A percentile compares a stretch with the other conserved stretches of the same genome.
These are phyloP conservation scores for Exophiala alcalophila DNA, from an alignment of 2,329 filamentous ascomycete genomes.

Conservation along the genomic window DNA sequence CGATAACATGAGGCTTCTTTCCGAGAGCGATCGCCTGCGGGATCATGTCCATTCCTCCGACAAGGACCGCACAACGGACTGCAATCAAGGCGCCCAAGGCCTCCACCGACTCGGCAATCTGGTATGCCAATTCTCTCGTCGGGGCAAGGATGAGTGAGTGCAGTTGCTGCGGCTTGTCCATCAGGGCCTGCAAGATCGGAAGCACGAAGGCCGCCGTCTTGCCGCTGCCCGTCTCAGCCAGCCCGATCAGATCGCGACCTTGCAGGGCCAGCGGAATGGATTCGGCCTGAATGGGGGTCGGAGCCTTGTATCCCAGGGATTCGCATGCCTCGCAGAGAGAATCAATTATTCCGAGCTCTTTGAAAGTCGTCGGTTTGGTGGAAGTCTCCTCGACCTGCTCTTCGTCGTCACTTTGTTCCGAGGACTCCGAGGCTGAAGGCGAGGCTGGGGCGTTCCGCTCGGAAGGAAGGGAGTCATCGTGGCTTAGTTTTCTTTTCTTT, in stretches of 20 bases:
- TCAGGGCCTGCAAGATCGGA: conserved; percentile 84
- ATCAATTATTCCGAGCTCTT: conserved; percentile 71
- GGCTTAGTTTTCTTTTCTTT: conserved; percentile 42
- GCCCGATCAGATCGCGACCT: conserved; percentile 82
- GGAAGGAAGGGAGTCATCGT: conserved; percentile 18
- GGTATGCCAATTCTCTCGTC: conserved; percentile 87
- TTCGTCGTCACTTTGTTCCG: conserved; percentile 16
- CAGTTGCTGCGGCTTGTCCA: conserved; percentile 80
- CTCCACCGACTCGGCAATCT: conserved; percentile 86
- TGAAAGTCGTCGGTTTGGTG: conserved; percentile 45
- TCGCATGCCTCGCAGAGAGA: conserved; percentile 85
- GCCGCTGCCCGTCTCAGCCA: conserved; percentile 92
- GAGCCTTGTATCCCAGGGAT: conserved; percentile 74
- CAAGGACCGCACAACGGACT: conserved; percentile 80
- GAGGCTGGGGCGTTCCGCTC: conserved; percentile 1
- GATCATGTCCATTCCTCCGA: conserved; percentile 95
- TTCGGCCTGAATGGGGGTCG: conserved; percentile 85
- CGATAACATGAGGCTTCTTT: conserved; percentile 93
- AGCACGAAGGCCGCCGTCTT: conserved; percentile 95
- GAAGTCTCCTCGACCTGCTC: conserved; percentile 6
- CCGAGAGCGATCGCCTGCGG: conserved; percentile 83
- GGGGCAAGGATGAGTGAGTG: conserved; percentile 90
- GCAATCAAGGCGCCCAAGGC: conserved; percentile 81
- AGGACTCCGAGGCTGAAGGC: conserved; percentile 3
- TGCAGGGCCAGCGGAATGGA: conserved; percentile 78